Evolutionary conservation across 108 stramenopile genomes (phyloP), one percentile per base, ranked within the genome.

Genomic region (Nitzschia sp.): DNA sequence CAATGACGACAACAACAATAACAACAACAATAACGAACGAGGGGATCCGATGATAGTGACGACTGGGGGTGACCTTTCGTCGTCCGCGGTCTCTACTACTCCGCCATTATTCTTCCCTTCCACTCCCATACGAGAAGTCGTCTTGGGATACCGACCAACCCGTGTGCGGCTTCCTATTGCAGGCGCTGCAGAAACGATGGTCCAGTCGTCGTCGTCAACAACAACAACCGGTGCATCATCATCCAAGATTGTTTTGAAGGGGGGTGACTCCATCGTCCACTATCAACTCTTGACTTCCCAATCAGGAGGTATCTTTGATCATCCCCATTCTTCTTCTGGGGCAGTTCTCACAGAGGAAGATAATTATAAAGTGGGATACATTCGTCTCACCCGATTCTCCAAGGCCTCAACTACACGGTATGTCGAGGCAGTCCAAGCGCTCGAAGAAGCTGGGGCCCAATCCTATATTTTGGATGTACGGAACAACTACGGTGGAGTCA

Each of bases 401-500:
- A 80, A 75, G 52, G 71, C 83, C 9, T 77, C 88, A 13, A 92
- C 91, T 5, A 66, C 73, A 48, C 88, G 85, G 9, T 89, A 78
- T 62, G 57, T 87, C 1, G 45, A 88, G 41, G 91, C 91, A 30
- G 74, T 89, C 13, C 68, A 75, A 28, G 63, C 30, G 11, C 63
- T 92, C 35, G 91, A 92, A 68, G 77, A 72, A 19, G 80, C 72
- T n/a, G 91, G 85, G 4, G 91, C 88, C 9, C 48, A 82, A 53
- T 85, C 86, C n/a, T 92, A 88, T 57, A 86, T 92, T 2, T 77
- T 92, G 32, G 91, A 92, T 70, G 48, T 92, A 11, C 68, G 91
- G 45, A 92, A 92, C 77, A 88, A 88, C 45, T 92, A 92, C 36
- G 91, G 91, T 45, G 92, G 92, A 21, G 76, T 88, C 50, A 84